Base-by-base conservation (phyloP, 164 flowering plant genomes). In the Sextonia rubra region DNA sequence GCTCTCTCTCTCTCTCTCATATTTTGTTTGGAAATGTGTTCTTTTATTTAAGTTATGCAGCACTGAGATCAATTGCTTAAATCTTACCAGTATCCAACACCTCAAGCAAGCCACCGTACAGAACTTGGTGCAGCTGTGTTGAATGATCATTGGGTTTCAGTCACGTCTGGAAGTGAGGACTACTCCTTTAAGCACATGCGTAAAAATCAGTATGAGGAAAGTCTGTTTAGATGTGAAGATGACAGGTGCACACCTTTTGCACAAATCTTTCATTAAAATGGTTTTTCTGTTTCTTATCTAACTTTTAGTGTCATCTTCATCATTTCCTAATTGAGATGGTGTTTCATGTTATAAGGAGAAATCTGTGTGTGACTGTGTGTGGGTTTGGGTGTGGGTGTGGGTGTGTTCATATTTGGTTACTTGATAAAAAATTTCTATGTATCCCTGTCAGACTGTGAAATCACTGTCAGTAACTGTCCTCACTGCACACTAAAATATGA, bases 121-220 rank as follows among this genome's bases (percentile, higher is more conserved):
- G 86, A 89, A 20, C 86, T 91, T 81, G 99, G 86, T 79, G 79
- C 83, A 77, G 78, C 89, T 69, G 97, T 93, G n/a, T 83, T 96
- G 83, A 96, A 96, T 88, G 99, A 96, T 78, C 81, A 79, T 60
- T 93, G 95, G 95, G 98, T 93, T 27, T 93, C 97, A 47, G 97
- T 91, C 63, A 91, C 97, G 69, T 93, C 98, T 24, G 97, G 97
- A 78, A 93, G 95, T 83, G 98, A 93, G 77, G 98, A 93, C 75
- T 90, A 95, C 74, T 95, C 99, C 66, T 93, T 91, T 72, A 93
- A 93, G 81, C 98, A 91, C 79, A 93, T 93, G 99, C 92, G 97
- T 69, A 90, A 89, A 79, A 93, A 91, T 68, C 99, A 90, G 81
- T 93, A 91, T 81, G 99, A 96, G 82, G 99, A 96, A 80, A 91